These are phyloP conservation scores for Ophioceras dolichostomum DNA, from an alignment of 2,329 filamentous ascomycete species.

Conservation along the genomic window DNA sequence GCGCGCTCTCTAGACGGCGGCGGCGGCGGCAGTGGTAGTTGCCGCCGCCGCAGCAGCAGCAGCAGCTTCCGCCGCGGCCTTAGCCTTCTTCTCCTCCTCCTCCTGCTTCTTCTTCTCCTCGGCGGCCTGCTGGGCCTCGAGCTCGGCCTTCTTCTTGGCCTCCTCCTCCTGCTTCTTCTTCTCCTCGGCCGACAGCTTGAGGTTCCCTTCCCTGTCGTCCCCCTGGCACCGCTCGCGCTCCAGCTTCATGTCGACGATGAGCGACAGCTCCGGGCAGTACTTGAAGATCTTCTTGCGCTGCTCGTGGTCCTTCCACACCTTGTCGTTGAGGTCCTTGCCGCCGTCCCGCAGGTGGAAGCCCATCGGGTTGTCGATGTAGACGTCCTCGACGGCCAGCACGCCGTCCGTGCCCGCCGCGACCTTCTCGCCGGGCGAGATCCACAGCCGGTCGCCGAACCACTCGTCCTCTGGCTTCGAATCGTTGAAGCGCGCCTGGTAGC, in stretches of 20 bases:
- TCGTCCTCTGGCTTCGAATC: slow-evolving; percentile 39
- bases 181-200: slow-evolving; percentile 6
- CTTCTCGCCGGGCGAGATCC: slow-evolving; percentile 31
- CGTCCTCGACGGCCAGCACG: slow-evolving; percentile 35
- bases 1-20: no score
- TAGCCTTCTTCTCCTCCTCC: not conserved
- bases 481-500: slow-evolving; percentile 36
- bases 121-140: slow-evolving; percentile 1
- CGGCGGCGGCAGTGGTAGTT: no score
- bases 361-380: slow-evolving; percentile 37
- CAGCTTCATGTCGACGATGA: slow-evolving; percentile 45
- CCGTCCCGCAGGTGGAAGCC: slow-evolving; percentile 38
- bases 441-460: slow-evolving; percentile 39
- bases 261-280: slow-evolving; percentile 43
- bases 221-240: slow-evolving; percentile 31
- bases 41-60: no score
- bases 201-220: slow-evolving; percentile 17
- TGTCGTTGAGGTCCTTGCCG: slow-evolving; percentile 24
- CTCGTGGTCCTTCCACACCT: slow-evolving; percentile 31
- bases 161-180: slow-evolving; percentile 6
- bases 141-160: slow-evolving; percentile 3
- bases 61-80: not conserved
- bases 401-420: slow-evolving; percentile 28
- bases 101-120: slow-evolving; percentile 4
- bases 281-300: slow-evolving; percentile 34